These are phyloP conservation scores for Fusarium denticulatum DNA, from an alignment of 2,329 filamentous ascomycete genomes.

Conservation along the genomic window DNA sequence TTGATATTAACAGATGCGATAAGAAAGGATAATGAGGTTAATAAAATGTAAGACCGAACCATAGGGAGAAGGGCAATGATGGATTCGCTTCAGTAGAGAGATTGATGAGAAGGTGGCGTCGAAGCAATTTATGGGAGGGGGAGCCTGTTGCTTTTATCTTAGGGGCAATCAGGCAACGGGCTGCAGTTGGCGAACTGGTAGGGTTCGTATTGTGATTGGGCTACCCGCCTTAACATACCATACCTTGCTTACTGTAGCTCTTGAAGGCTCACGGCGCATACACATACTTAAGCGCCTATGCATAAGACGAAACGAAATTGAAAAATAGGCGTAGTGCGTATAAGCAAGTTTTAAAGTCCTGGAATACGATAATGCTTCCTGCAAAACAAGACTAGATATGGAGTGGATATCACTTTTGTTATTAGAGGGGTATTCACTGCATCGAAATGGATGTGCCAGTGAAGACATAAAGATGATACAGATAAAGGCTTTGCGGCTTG, in stretches of 20 bases:
- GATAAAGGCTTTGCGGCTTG: no score
- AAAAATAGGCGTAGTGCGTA: fast-evolving
- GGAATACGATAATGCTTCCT: fast-evolving
- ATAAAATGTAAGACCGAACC: background rate
- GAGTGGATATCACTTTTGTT: background rate
- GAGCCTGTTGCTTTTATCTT: background rate
- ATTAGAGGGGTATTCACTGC: background rate
- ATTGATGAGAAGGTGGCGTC: background rate
- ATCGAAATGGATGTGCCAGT: no score
- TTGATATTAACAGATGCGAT: background rate
- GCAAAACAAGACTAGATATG: fast-evolving
- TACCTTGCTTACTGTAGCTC: background rate
- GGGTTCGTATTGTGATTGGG: background rate
- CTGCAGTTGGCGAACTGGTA: background rate
- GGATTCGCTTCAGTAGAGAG: background rate
- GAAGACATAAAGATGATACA: no score
- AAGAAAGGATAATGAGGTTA: background rate
- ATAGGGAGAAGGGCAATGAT: background rate
- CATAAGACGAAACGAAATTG: fast-evolving
- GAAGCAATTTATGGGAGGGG: background rate
- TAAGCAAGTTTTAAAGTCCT: fast-evolving
- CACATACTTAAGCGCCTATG: fast-evolving
- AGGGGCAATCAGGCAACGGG: background rate
- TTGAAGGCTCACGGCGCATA: background rate
- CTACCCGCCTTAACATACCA: fast-evolving